Evolutionary conservation across 2,329 filamentous ascomycete species (phyloP), one percentile per base, ranked within the genome.

Genomic region (Epicoccum nigrum): DNA sequence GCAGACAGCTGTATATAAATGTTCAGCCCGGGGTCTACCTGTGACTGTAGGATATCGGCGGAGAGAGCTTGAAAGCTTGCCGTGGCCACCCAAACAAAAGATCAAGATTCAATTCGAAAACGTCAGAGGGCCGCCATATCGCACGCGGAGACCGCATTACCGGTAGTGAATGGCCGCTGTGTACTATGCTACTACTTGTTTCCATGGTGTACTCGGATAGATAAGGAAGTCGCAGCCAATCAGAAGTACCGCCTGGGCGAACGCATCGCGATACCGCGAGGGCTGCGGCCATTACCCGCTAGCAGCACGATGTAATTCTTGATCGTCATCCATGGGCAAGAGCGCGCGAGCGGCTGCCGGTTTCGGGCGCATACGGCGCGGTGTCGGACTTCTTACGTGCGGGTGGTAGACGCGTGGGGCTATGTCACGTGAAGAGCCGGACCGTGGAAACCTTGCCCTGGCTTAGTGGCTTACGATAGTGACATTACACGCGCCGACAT

Each of bases 131-230:
- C 89, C 63, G 63, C 47, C 51, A 51, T 58, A 56, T 56, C 58
- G 58, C 40, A 45, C 79, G 96, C 91, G 41, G 91, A 87, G 59
- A 12, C 84, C 72, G 85, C 83, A 40, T 92, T 61, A 54, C 58
- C 54, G 68, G 60, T 69, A 67, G 68, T 59, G 62, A 53, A 60
- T 58, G 49, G 62, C 39, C 46, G 41, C 56, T 47, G 51, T 56
- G 37, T 57, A 54, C 59, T 60, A 55, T 62, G 49, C 50, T 54
- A 54, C 58, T 56, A 63, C 64, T 59, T 61, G 65, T 67, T 56
- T 67, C 64, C 57, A 58, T 72, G 62, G 65, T 71, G 67, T 71
- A 61, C 56, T 51, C 34, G 59, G 41, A 54, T 45, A 62, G 63
- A 72, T 72, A 72, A 72, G 68, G 58, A 53, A 28, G 4, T 38